These are phyloP conservation scores for Pseudozyma sp. DNA, from an alignment of 1,284 basidiomycete species.

Conservation along the genomic window DNA sequence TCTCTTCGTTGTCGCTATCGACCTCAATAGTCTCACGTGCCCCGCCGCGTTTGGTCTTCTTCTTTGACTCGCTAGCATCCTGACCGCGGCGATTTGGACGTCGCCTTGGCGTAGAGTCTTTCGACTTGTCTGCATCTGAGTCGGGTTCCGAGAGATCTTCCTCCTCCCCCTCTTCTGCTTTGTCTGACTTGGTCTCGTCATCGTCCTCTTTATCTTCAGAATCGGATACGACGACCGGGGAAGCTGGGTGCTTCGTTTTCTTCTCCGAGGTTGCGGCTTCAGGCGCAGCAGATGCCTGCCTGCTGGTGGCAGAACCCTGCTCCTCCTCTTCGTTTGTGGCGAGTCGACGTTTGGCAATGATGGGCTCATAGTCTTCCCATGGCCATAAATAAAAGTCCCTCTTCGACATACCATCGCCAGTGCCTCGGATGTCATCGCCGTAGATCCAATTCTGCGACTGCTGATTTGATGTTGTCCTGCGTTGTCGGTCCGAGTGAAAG, in stretches of 20 bases:
- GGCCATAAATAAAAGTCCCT: constrained; percentile 52
- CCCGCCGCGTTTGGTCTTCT: constrained; percentile 17
- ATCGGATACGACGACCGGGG: constrained; percentile 6
- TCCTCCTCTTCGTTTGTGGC: constrained; percentile 30
- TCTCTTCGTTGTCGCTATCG: constrained; percentile 28
- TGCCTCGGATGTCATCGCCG: constrained; percentile 37
- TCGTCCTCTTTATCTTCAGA: constrained; percentile 3
- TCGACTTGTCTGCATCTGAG: constrained; percentile 33
- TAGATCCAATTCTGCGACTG: constrained; percentile 44
- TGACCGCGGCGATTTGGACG: constrained; percentile 28
- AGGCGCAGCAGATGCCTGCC: neutral
- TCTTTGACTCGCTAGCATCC: constrained; percentile 14
- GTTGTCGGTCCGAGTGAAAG: constrained; percentile 23
- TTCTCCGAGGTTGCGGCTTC: constrained; percentile 6
- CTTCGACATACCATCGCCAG: constrained; percentile 45
- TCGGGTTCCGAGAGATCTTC: constrained; percentile 44
- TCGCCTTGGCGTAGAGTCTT: constrained; percentile 29
- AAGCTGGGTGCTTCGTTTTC: constrained; percentile 20
- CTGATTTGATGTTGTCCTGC: constrained; percentile 20
- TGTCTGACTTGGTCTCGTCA: constrained; percentile 14
- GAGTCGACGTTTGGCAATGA: constrained; percentile 41
- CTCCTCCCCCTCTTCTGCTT: constrained; percentile 9
- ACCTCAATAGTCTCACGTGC: constrained; percentile 33
- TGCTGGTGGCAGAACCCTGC: neutral
- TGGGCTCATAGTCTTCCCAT: constrained; percentile 44